A percentile compares a stretch with the other conserved stretches of the same genome.
phyloP scores from a whole-genome alignment of 139 green algal genomes.

The Haematococcus lacustris region DNA sequence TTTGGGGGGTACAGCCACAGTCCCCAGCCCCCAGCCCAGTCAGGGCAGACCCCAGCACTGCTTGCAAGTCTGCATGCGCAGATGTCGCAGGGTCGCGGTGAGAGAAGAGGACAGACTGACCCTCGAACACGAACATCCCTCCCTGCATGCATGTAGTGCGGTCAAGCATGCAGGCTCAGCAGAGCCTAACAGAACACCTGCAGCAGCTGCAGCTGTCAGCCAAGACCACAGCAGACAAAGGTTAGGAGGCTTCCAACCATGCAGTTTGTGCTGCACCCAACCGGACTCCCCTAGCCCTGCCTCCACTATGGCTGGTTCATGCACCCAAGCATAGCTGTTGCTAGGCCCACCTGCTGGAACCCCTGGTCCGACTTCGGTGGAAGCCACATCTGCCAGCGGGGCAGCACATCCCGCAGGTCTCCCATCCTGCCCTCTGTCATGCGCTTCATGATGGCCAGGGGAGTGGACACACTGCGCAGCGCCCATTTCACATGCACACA shows the following conservation, averaged over 20 bases:
- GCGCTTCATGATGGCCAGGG: slow-evolving; percentile 47
- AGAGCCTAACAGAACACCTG: too few relatives aligned
- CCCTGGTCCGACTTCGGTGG: slow-evolving; percentile 57
- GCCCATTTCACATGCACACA: too few relatives aligned
- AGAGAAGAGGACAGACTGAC: slow-evolving; percentile 38
- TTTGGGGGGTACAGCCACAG: too few relatives aligned
- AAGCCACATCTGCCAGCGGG: slow-evolving; percentile 64
- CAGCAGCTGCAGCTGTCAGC: too few relatives aligned
- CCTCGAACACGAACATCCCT: slow-evolving; percentile 69
- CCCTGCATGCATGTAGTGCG: too few relatives aligned
- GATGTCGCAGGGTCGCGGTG: slow-evolving; percentile 64
- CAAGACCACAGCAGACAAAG: too few relatives aligned
- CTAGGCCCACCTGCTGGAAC: slow-evolving; percentile 35
- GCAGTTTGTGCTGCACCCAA: too few relatives aligned
- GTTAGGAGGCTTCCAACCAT: too few relatives aligned
- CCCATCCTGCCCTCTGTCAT: slow-evolving; percentile 30
- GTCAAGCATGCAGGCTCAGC: too few relatives aligned
- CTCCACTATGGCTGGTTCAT: too few relatives aligned
- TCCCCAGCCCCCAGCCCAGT: neutral
- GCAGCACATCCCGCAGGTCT: slow-evolving; percentile 53
- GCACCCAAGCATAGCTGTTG: neutral
- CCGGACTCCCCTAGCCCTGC: too few relatives aligned
- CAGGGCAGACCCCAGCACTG: slow-evolving; percentile 26
- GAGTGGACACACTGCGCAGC: too few relatives aligned
- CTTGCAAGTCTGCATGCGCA: slow-evolving; percentile 52